Base-by-base conservation (phyloP, 371 early-diverging fungal genomes). In the Mucor saturninus region DNA sequence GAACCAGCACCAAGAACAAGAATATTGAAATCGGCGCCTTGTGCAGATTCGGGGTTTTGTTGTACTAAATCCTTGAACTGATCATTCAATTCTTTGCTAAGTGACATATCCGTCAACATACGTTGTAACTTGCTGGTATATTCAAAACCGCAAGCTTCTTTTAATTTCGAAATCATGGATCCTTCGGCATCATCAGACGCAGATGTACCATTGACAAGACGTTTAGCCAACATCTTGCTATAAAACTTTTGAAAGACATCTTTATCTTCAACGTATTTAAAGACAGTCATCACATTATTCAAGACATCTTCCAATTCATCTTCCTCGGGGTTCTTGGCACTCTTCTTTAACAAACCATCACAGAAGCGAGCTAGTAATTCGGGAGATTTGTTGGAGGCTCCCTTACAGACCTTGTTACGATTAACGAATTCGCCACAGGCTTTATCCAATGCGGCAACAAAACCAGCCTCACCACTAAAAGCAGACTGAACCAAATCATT, bases 381-480 rank as follows among this genome's bases (percentile, higher is more conserved):
- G 3, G 96, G 93, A 2, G 92, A 90, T 67, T 91, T 90, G 40
- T 86, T 83, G 3, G 90, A 83, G 13, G 84, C 75, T 4, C 83
- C 71, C 53, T 85, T 87, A 79, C 93, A 94, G 8, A 95, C 86
- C 40, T 81, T 79, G 77, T 97, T 97, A 15, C 89, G 83, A 72
- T 97, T 97, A 39, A 97, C 89, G 73, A 92, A 98, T 71, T 95
- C 96, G 60, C 91, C 86, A 74, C 95, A 95, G 0, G 95, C 96
- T 64, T 90, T 91, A 76, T 96, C 96, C 43, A 97, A 75, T n/a
- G 95, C 87, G 48, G 90, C 94, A 30, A 90, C 92, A 73, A 96
- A 94, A 0, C 94, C 95, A n/a, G 95, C 83, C 53, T 97, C 95
- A 15, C 88, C 88, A 62, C 83, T 75, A 73, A 95, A 95, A 4